Evolutionary conservation across 2,329 filamentous ascomycete genomes (phyloP), one percentile per base, ranked within the genome.

Genomic region (Penicillium sp.): DNA sequence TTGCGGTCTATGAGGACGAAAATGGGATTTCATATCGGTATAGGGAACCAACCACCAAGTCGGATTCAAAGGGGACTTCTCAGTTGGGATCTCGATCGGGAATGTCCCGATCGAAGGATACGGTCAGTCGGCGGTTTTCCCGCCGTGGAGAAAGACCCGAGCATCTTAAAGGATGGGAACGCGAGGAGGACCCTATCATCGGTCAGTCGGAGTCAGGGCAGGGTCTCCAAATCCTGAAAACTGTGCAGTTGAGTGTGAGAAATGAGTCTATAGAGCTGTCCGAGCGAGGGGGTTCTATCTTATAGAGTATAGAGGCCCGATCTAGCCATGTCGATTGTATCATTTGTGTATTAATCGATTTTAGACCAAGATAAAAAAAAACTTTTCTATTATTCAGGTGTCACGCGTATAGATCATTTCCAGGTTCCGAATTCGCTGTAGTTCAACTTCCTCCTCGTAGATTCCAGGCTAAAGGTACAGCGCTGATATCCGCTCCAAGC

Each of bases 211-310:
- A 31, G 10, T 31, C 29, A 25, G 47, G 46, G 26, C 45, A 43
- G 7, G 58, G 58, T 1, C 33, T 60, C 8, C 58, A 60, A 13
- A 60, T 60, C 10, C 48, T 51, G 10, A 60, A 52, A 39, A 54
- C 58, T 21, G 58, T 60, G 26, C 54, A 60, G 25, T 27, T 60
- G 2, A 54, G 51, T 27, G 47, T 60, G 35, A 33, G 35, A 4
- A 50, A 60, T 46, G 58, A 60, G 37, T 50, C 58, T n/a, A 54
- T 60, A 43, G 58, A 60, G 37, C 47, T 59, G n/a, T 37, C 35
- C 4, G 35, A 37, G 35, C 35, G 35, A 37, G 35, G 29, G 4
- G 29, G 29, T 3, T 31, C 29, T 31, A 13, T 1, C 13, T 31
- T 31, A 31, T 31, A 31, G 11, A 14, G 1, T 31, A 13, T 31